phyloP scores from a whole-genome alignment of 2,329 filamentous ascomycete species.

The Didymosphaeria variabile region DNA sequence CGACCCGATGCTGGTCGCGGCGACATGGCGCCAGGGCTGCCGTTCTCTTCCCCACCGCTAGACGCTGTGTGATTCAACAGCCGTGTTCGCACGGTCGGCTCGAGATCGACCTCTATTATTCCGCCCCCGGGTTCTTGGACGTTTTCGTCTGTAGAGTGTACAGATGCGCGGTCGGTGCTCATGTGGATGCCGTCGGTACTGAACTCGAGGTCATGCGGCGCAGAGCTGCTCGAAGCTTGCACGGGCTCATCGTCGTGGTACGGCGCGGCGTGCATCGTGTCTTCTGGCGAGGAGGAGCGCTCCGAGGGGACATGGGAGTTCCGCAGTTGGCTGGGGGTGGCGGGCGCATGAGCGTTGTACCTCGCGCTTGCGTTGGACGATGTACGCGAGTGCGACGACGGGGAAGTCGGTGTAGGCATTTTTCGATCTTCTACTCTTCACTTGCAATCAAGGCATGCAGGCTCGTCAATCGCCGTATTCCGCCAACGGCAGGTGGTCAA shows the following conservation, averaged over 20 bases:
- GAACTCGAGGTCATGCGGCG: conserved; percentile 31
- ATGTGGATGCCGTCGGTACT: conserved; percentile 45
- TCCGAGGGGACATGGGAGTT: conserved; percentile 54
- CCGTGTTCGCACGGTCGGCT: conserved; percentile 49
- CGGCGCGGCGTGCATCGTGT: conserved; percentile 42
- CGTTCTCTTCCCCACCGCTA: conserved; percentile 52
- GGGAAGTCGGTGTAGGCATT: conserved; percentile 30
- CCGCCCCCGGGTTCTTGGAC: conserved; percentile 25
- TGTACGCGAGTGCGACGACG: conserved; percentile 39
- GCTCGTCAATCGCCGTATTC: conserved; percentile 25
- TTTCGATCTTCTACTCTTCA: not conserved
- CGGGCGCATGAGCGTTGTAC: conserved; percentile 45
- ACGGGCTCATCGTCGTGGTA: conserved; percentile 32
- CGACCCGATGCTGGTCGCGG: conserved; percentile 67
- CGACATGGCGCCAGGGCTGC: conserved; percentile 80
- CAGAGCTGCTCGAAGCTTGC: conserved; percentile 26
- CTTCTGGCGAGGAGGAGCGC: conserved; percentile 54
- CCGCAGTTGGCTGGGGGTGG: conserved; percentile 52
- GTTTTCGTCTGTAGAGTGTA: conserved; percentile 36
- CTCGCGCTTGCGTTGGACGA: conserved; percentile 42
- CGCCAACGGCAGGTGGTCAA: conserved; percentile 23
- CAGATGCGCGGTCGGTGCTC: conserved; percentile 40
- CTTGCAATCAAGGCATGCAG: conserved; percentile 11
- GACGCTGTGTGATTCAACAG: conserved; percentile 46
- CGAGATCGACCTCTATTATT: conserved; percentile 37